phyloP scores from a whole-genome alignment of 2,329 filamentous ascomycete genomes.

The Scopulariopsis brevicaulis region DNA sequence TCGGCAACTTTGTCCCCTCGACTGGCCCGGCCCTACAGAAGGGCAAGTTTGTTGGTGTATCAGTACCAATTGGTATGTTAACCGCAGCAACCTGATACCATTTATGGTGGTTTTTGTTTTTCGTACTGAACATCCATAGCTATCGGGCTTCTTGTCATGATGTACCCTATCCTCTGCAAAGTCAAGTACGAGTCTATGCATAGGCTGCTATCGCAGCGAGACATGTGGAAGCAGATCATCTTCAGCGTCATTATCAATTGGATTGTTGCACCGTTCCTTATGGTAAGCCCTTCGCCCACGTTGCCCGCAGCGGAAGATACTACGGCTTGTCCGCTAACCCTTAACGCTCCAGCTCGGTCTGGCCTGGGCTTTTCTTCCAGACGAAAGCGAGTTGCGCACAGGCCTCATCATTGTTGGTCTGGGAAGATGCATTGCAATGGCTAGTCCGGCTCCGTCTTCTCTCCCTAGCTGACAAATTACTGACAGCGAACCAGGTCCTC shows the following conservation, averaged over 20 bases:
- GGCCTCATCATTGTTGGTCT: conserved; percentile 76
- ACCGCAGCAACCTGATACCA: neutral
- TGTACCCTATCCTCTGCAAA: conserved; percentile 89
- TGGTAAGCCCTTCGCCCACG: conserved; percentile 39
- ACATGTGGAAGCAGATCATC: conserved; percentile 66
- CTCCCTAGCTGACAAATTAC: neutral
- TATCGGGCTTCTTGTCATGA: conserved; percentile 77
- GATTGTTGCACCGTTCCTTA: conserved; percentile 71
- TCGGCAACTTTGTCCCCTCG: conserved; percentile 62
- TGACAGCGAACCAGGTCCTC: conserved; percentile 21
- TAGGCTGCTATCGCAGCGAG: conserved; percentile 44
- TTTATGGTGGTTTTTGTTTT: neutral
- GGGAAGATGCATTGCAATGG: conserved; percentile 84
- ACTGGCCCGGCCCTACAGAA: conserved; percentile 52
- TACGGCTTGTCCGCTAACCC: too few relatives aligned
- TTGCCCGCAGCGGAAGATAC: too few relatives aligned
- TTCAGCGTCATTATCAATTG: conserved; percentile 74
- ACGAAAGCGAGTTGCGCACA: conserved; percentile 42
- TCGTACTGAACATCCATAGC: conserved; percentile 30
- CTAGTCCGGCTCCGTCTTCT: conserved; percentile 17
- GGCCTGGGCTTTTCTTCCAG: conserved; percentile 57
- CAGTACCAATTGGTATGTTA: conserved; percentile 48
- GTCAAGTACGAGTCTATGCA: conserved; percentile 69
- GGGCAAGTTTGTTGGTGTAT: conserved; percentile 61
- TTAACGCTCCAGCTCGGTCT: conserved; percentile 39